phyloP scores from a whole-genome alignment of 352 stramenopile genomes.

The Globisporangium carolinianum region DNA sequence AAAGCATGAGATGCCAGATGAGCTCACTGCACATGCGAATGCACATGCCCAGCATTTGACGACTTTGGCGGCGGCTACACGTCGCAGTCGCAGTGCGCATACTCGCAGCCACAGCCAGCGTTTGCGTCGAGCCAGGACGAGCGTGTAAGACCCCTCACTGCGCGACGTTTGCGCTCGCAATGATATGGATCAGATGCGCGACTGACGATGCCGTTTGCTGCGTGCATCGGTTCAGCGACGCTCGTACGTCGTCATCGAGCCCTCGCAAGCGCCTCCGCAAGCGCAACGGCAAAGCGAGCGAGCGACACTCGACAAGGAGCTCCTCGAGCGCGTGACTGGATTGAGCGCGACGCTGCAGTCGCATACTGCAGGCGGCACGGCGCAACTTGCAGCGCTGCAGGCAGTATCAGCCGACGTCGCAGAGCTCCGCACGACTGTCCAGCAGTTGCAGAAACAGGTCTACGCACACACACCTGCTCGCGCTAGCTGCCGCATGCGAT shows the following conservation, averaged over 20 bases:
- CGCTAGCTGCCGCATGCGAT: not conserved
- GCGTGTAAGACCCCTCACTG: not conserved
- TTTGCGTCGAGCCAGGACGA: conserved; percentile 16
- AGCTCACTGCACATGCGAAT: not conserved
- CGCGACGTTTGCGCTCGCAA: too few species aligned
- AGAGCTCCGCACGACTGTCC: conserved; percentile 3
- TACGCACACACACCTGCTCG: not conserved
- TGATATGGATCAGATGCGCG: not conserved
- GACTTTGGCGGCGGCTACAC: conserved; percentile 8
- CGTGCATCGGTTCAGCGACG: not conserved
- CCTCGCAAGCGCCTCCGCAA: not conserved
- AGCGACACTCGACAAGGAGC: conserved; percentile 4
- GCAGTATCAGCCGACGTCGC: conserved; percentile 2
- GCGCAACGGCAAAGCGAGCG: conserved; percentile 6
- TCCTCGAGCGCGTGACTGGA: conserved; percentile 6
- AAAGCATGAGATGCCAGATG: too few species aligned
- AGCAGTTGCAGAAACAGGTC: conserved; percentile 12
- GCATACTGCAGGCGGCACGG: conserved; percentile 1
- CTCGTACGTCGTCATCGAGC: not conserved
- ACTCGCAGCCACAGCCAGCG: conserved; percentile 10
- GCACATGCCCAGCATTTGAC: conserved; percentile 5
- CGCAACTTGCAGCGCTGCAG: conserved; percentile 6
- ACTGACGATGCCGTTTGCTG: not conserved
- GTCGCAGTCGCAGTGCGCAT: conserved; percentile 14
- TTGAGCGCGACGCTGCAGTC: conserved; percentile 4